phyloP scores from a whole-genome alignment of 2,329 filamentous ascomycete species.

The Alternaria gaisen region DNA sequence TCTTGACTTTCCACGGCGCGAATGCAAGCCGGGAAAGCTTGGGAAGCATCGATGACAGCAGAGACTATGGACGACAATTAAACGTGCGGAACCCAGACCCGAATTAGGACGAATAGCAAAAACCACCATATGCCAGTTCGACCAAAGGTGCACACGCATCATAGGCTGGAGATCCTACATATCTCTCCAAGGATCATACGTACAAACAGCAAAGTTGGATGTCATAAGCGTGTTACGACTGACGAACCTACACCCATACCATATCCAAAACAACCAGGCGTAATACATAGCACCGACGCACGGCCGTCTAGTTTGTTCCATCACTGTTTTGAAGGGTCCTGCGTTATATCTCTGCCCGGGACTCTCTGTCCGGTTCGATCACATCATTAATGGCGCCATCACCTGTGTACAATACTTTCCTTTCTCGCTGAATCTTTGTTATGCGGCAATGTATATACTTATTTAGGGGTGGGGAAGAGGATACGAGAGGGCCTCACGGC shows the following conservation, averaged over 20 bases:
- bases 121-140: not conserved
- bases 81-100: constrained; percentile 54
- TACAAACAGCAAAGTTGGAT: constrained; percentile 26
- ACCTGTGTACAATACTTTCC: constrained; percentile 34
- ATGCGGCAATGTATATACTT: constrained; percentile 42
- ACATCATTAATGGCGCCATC: constrained; percentile 28
- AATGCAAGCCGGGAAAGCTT: constrained; percentile 58
- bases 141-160: not conserved
- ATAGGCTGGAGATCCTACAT: constrained; percentile 3
- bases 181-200: constrained; percentile 12
- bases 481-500: constrained; percentile 6
- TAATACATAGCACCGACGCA: constrained; percentile 35
- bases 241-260: constrained; percentile 31
- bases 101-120: not conserved
- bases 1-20: constrained; percentile 54
- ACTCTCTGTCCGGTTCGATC: constrained; percentile 14
- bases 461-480: constrained; percentile 6
- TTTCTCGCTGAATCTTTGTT: constrained; percentile 21
- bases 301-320: constrained; percentile 23
- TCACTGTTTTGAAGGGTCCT: not conserved
- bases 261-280: constrained; percentile 22
- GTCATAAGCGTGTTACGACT: constrained; percentile 36
- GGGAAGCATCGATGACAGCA: constrained; percentile 57
- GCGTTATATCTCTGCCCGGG: constrained; percentile 1
- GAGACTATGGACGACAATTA: constrained; percentile 59